phyloP scores from a whole-genome alignment of 768 basidiomycete genomes.

The Mrakia gelida region DNA sequence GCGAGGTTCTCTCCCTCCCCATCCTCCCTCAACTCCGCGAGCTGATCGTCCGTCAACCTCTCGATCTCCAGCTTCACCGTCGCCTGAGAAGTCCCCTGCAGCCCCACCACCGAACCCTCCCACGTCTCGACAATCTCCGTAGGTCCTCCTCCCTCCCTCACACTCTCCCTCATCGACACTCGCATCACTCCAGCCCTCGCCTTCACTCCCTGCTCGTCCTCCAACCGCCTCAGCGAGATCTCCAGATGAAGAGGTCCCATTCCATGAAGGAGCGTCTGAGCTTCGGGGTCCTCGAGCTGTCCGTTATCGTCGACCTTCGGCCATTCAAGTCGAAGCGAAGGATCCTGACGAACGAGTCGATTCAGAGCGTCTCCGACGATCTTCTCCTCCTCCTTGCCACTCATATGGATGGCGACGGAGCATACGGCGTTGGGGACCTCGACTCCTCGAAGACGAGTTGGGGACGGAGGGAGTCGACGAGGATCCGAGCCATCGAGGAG shows the following conservation, averaged over 20 bases:
- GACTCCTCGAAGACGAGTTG: constrained; percentile 50
- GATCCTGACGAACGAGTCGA: constrained; percentile 74
- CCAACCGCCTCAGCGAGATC: constrained; percentile 74
- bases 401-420: constrained; percentile 74
- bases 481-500: constrained; percentile 55
- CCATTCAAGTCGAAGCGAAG: constrained; percentile 62
- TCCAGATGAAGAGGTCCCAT: constrained; percentile 84
- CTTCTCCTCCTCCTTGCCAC: constrained; percentile 70
- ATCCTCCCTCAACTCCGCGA: constrained; percentile 5
- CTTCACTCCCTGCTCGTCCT: constrained; percentile 55
- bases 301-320: constrained; percentile 46
- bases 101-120: constrained; percentile 63
- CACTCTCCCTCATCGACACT: constrained; percentile 26
- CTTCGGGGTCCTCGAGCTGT: constrained; percentile 55
- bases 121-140: constrained; percentile 50
- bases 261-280: constrained; percentile 76
- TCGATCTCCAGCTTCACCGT: constrained; percentile 54
- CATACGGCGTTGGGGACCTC: constrained; percentile 69
- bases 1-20: constrained; percentile 20
- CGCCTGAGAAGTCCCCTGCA: constrained; percentile 48
- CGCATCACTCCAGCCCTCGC: constrained; percentile 24
- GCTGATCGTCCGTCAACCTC: constrained; percentile 21
- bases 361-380: constrained; percentile 72
- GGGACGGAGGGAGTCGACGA: constrained; percentile 14
- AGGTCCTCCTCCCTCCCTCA: constrained; percentile 17